Conservation (phyloP, 2,329 filamentous ascomycete genomes). For the Sporothrix curviconia region DNA sequence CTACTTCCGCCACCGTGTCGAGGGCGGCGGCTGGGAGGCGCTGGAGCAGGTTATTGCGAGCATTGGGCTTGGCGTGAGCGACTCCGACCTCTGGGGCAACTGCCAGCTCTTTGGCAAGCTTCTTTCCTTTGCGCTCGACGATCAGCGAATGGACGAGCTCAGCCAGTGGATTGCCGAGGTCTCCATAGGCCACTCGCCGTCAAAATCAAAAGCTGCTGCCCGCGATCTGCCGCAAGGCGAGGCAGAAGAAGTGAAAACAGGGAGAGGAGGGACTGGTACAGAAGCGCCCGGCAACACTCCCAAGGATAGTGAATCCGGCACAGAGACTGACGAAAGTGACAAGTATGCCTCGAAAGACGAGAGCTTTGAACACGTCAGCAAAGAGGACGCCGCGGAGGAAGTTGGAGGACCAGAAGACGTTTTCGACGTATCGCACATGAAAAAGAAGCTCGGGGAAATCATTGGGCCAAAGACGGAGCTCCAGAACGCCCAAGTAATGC, state of each 20-base stretch:
- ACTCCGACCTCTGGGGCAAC: slow-evolving; percentile 61
- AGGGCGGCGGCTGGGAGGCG: slow-evolving; percentile 70
- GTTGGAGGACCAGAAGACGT: slow-evolving; percentile 5
- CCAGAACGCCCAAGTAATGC: slow-evolving; percentile 56
- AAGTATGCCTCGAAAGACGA: not conserved
- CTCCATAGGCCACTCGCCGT: not conserved
- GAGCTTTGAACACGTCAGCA: not conserved
- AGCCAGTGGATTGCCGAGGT: slow-evolving; percentile 46
- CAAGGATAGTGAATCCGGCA: not conserved
- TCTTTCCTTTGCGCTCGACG: slow-evolving; percentile 71
- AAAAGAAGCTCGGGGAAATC: slow-evolving; percentile 39
- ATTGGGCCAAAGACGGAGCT: slow-evolving; percentile 47
- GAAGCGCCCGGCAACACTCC: not conserved
- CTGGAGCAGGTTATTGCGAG: slow-evolving; percentile 66
- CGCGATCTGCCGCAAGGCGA: not conserved
- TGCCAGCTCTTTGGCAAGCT: slow-evolving; percentile 76
- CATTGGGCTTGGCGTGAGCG: slow-evolving; percentile 57
- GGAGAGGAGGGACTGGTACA: not conserved
- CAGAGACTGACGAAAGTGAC: not conserved
- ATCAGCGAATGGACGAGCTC: slow-evolving; percentile 64
- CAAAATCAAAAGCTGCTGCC: not conserved
- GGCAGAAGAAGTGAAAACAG: not conserved
- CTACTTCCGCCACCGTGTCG: slow-evolving; percentile 73
- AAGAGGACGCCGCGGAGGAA: not conserved
- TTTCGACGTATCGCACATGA: slow-evolving; percentile 22